These are phyloP conservation scores for Mucor mucedo DNA, from an alignment of 371 early-diverging fungal genomes.

Conservation along the genomic window DNA sequence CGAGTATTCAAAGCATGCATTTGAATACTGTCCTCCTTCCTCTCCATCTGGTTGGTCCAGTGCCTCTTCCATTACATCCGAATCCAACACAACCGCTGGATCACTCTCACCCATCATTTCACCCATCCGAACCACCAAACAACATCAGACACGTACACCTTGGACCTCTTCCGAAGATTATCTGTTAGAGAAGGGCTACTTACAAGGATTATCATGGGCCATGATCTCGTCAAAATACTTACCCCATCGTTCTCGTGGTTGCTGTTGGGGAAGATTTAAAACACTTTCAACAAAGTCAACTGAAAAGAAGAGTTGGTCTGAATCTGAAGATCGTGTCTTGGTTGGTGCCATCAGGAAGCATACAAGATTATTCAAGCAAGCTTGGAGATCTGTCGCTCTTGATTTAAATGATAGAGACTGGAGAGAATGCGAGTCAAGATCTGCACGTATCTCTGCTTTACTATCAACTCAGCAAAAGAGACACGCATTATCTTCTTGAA, in stretches of 20 bases:
- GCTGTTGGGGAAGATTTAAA: conserved; percentile 53
- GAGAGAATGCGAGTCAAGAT: conserved; percentile 42
- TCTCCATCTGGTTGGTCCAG: conserved; percentile 19
- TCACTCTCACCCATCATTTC: conserved; percentile 23
- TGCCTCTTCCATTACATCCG: conserved; percentile 22
- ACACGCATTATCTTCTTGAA: conserved; percentile 1
- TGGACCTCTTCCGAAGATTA: conserved; percentile 48
- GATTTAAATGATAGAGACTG: conserved; percentile 42
- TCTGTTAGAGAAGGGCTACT: conserved; percentile 41
- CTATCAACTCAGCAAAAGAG: conserved; percentile 17
- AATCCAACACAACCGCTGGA: conserved; percentile 6
- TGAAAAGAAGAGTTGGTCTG: conserved; percentile 36
- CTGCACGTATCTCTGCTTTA: conserved; percentile 33
- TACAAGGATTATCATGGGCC: conserved; percentile 52
- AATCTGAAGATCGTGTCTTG: conserved; percentile 35
- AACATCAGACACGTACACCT: conserved; percentile 45
- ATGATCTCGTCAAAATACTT: conserved; percentile 49
- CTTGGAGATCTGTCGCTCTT: conserved; percentile 47
- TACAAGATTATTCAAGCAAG: conserved; percentile 42
- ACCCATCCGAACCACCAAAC: conserved; percentile 2
- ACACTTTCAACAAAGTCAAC: conserved; percentile 41
- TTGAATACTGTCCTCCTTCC: conserved; percentile 15
- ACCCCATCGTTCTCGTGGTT: conserved; percentile 51
- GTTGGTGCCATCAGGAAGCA: conserved; percentile 42
- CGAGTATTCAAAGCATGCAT: conserved; percentile 17